These are phyloP conservation scores for Dalbergia cultrata DNA, from an alignment of 306 rosid genomes.

Conservation along the genomic window DNA sequence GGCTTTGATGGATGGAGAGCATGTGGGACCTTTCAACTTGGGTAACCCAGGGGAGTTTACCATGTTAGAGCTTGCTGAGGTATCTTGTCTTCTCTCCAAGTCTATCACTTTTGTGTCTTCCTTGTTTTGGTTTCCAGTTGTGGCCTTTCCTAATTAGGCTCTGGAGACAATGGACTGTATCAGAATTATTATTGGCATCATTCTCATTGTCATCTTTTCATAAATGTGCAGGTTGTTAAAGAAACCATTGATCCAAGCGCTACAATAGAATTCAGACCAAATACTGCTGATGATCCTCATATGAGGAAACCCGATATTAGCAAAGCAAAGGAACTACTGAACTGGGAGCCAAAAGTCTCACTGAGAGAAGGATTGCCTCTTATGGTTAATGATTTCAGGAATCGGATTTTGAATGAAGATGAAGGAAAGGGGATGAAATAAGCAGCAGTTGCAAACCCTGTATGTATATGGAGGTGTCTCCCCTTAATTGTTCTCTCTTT, in stretches of 20 bases:
- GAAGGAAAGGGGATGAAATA: conserved; percentile 81
- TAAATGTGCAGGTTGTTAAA: conserved; percentile 82
- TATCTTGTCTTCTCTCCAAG: conserved; percentile 51
- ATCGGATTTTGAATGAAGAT: conserved; percentile 96
- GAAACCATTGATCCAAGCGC: conserved; percentile 95
- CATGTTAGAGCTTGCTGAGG: conserved; percentile 97
- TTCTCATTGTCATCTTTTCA: conserved; percentile 32
- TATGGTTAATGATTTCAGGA: conserved; percentile 96
- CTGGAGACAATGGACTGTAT: conserved; percentile 13
- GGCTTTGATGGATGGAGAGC: conserved; percentile 91
- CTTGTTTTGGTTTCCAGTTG: background rate
- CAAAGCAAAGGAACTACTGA: conserved; percentile 92
- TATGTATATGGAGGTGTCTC: conserved; percentile 59
- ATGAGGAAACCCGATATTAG: conserved; percentile 97
- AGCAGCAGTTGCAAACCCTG: conserved; percentile 38
- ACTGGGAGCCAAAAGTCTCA: conserved; percentile 91
- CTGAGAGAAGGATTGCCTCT: conserved; percentile 94
- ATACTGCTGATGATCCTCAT: conserved; percentile 98
- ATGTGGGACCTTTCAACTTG: conserved; percentile 93
- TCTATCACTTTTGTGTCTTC: conserved; percentile 34
- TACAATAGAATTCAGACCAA: conserved; percentile 86
- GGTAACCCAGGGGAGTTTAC: conserved; percentile 99
- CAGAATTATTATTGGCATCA: conserved; percentile 12
- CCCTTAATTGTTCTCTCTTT: conserved; percentile 42
- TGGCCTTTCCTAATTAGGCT: conserved; percentile 1